These are phyloP conservation scores for Magnolia changhungtana DNA, from an alignment of 164 flowering plant genomes.

Conservation along the genomic window DNA sequence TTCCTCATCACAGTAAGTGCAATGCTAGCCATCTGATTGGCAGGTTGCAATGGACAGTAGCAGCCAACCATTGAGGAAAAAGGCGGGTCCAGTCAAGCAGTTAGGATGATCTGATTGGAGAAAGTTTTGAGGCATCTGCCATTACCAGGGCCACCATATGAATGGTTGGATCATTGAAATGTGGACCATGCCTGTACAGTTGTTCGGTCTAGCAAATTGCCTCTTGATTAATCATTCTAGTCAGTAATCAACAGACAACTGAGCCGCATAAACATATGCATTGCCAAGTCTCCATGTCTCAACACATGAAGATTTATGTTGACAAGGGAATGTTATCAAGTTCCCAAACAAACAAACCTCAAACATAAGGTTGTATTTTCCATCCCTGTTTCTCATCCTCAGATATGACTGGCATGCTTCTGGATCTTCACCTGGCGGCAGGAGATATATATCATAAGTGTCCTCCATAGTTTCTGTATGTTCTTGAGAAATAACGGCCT, in stretches of 20 bases:
- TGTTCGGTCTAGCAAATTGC: background rate
- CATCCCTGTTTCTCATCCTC: conserved; percentile 94
- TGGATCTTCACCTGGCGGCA: conserved; percentile 99
- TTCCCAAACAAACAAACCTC: conserved; percentile 53
- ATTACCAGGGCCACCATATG: background rate
- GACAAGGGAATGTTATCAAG: background rate
- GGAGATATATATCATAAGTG: conserved; percentile 92
- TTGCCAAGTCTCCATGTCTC: background rate
- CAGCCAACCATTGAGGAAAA: background rate
- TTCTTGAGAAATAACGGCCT: conserved; percentile 50
- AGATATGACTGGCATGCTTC: conserved; percentile 96
- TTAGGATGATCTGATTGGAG: background rate
- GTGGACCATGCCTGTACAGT: background rate
- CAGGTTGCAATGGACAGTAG: background rate
- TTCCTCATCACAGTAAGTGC: background rate
- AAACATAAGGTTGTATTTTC: conserved; percentile 98
- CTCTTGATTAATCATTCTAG: background rate
- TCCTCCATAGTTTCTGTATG: conserved; percentile 63
- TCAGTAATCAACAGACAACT: background rate
- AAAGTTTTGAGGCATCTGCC: background rate
- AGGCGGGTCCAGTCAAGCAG: background rate
- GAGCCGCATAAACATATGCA: background rate
- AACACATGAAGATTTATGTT: background rate
- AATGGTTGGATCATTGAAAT: no score
- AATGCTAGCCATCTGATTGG: background rate